Base-by-base conservation (phyloP, 495 filamentous ascomycete species). In the Clavariopsis aquatica region DNA sequence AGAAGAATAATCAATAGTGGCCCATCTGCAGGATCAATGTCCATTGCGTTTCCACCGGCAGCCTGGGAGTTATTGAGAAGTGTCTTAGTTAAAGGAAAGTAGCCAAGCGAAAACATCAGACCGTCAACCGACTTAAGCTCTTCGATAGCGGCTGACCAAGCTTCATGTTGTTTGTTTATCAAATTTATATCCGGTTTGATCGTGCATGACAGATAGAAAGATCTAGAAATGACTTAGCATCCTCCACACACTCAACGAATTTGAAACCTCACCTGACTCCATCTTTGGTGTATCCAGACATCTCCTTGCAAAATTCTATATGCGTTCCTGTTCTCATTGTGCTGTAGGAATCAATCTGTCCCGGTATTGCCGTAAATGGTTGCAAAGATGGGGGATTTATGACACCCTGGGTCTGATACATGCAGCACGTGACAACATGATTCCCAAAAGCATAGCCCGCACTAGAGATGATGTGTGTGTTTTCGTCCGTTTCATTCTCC, bases 1-100 rank as follows among this genome's bases (percentile, higher is more conserved):
- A 77, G 51, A 13, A 68, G 62, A 26, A 78, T 36, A 43, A 76
- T 72, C n/a, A 79, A 43, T 36, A 72, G 49, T 2, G 49, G 49
- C 0, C 58, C 62, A 45, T 66, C 60, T 1, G 29, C 27, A 6
- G 61, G 63, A 19, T 49, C 17, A 31, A 75, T 47, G 10, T 70
- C 71, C 12, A 73, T 62, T 34, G 71, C 53, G 55, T 77, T 77
- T 7, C 72, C 73, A 12, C 62, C 62, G 22, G 52, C 46, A 1
- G 10, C 17, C n/a, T 20, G 13, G 23, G 62, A 65, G 19, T 57
- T 58, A 5, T 6, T 2, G 4, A 65, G 45, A 19, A 62, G 49
- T 2, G 24, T 22, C 55, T 43, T 28, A 17, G 47, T 62, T 1
- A 62, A 12, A 1, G 59, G 59, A 8, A 29, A 36, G 36, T 28